These are phyloP conservation scores for Willaertia magna DNA, from an alignment of 208 protist genomes.

Conservation along the genomic window DNA sequence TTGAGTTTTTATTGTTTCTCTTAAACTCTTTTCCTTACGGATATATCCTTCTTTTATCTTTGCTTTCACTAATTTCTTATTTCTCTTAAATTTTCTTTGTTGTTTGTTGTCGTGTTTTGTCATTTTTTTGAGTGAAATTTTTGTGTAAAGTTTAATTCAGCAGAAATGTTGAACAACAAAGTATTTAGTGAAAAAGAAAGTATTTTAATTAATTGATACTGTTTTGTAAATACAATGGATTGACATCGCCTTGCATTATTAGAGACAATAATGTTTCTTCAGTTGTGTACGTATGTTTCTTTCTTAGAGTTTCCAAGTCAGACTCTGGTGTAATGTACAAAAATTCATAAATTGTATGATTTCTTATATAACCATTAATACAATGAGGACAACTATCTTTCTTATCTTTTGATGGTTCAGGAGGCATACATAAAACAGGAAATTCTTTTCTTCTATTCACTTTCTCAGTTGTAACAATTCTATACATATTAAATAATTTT, in stretches of 20 bases:
- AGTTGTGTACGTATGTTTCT: slow-evolving; percentile 11
- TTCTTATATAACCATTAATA: slow-evolving; percentile 11
- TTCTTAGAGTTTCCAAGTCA: slow-evolving; percentile 1
- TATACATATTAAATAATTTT: slow-evolving; percentile 5
- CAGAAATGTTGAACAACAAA: too few species aligned
- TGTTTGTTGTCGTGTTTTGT: neutral
- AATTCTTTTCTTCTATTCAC: neutral
- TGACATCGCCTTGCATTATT: neutral
- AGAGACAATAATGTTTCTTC: neutral
- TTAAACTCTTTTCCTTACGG: neutral
- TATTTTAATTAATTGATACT: too few species aligned
- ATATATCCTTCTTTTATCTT: neutral
- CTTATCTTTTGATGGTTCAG: neutral
- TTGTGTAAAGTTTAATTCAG: too few species aligned
- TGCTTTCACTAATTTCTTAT: neutral
- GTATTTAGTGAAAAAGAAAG: too few species aligned
- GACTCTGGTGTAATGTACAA: slow-evolving; percentile 14
- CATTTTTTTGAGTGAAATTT: too few species aligned
- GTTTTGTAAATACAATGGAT: slow-evolving; percentile 12
- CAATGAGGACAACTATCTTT: slow-evolving; percentile 4
- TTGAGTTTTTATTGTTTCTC: neutral
- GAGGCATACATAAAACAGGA: slow-evolving; percentile 11
- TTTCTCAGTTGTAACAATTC: neutral
- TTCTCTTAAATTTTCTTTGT: neutral
- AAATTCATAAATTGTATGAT: slow-evolving; percentile 17